Base-by-base conservation (phyloP, 345 rosid genomes). In the Microcos paniculata region DNA sequence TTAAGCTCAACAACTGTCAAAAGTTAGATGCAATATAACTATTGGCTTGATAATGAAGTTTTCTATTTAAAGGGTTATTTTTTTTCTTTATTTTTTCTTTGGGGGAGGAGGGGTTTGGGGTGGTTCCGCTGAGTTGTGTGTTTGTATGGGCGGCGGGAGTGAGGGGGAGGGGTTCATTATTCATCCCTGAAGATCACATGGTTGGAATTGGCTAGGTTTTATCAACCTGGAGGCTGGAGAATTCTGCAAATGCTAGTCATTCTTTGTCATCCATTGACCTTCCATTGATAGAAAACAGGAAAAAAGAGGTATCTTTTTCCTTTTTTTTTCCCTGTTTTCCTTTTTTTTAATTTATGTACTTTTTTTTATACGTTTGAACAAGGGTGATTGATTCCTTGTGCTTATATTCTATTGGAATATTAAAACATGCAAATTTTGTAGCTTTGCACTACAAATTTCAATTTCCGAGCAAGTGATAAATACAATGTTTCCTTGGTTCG, bases 221-320 rank as follows among this genome's bases (percentile, higher is more conserved):
- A 53, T 77, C 84, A 80, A 77, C 84, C 76, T 81, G 16, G 78
- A 82, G 85, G 78, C 71, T 80, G 80, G 87, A 82, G 80, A 80
- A 51, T 66, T 83, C 88, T 79, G 78, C 82, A 78, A 80, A 76
- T 84, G 83, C 76, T 83, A 79, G 67, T 80, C 80, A 80, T 77
- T 80, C 76, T 81, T 80, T 84, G 74, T 74, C 87, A 66, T 62
- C 81, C 57, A 75, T 82, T 77, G 86, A 81, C 80, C 79, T 78
- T 80, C 87, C 88, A 74, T 79, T 91, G 77, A 78, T 89, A 85
- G 89, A 82, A 64, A 61, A 79, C 58, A 66, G 7, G 69, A 79
- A 78, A 30, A 70, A 82, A 79, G 85, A 89, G 90, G 92, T 86
- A 87, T 70, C 75, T 26, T 49, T 63, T 67, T 76, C 53, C 77